Percentiles rank a stretch among this genome's conserved stretches.
These are phyloP conservation scores for Sporothrix brasiliensis DNA, from an alignment of 2,329 filamentous ascomycete genomes.

Conservation along the genomic window DNA sequence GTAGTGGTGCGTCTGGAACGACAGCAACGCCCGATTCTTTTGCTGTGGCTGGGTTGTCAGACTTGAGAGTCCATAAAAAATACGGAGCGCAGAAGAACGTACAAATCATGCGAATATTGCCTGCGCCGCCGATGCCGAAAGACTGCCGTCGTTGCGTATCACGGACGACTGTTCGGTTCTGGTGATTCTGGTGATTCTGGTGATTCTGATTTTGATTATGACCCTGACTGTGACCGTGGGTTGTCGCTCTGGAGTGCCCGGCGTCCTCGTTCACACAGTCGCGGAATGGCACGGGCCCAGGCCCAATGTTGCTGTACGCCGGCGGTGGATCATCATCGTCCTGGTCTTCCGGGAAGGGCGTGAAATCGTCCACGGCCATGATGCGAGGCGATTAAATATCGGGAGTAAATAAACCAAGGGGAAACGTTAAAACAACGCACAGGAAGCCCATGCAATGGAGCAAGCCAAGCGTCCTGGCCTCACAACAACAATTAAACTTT, in stretches of 20 bases:
- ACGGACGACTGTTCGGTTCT: conserved; percentile 4
- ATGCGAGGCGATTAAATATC: not conserved
- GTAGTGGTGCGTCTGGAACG: not conserved
- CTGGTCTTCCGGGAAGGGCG: conserved; percentile 27
- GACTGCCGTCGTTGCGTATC: conserved; percentile 30
- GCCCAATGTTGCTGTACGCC: conserved; percentile 28
- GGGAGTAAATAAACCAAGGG: not conserved
- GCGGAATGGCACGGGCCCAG: not conserved
- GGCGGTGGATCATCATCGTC: conserved; percentile 29
- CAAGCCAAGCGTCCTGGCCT: no score
- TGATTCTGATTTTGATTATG: not conserved
- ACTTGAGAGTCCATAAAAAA: not conserved
- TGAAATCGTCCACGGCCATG: not conserved
- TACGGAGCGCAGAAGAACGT: not conserved
- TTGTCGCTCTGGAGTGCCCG: no score
- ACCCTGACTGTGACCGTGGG: not conserved
- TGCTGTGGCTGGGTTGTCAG: conserved; percentile 18
- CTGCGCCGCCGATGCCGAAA: conserved; percentile 34
- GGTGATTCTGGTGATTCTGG: not conserved
- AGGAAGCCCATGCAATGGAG: not conserved
- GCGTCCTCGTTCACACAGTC: not conserved
- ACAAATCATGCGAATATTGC: conserved; percentile 30
- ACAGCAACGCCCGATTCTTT: conserved; percentile 22
- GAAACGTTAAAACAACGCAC: not conserved
- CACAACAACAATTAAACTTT: conserved; percentile 26